phyloP scores from a whole-genome alignment of 2,329 filamentous ascomycete genomes.

The Botrytis byssoidea region DNA sequence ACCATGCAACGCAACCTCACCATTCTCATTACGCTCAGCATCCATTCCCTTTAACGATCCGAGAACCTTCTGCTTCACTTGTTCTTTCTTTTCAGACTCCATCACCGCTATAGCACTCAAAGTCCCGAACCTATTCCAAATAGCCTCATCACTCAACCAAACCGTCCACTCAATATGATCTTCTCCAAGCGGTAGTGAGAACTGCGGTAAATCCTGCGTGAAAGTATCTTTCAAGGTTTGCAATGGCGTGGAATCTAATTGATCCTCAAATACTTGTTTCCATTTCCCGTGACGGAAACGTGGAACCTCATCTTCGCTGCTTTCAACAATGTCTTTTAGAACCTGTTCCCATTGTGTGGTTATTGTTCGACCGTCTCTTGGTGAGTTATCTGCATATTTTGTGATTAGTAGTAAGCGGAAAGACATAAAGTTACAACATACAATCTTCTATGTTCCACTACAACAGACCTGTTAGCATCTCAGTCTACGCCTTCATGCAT shows the following conservation, averaged over 20 bases:
- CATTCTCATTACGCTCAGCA: conserved; percentile 58
- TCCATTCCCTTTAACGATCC: conserved; percentile 52
- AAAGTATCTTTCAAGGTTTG: conserved; percentile 49
- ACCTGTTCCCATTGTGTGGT: conserved; percentile 60
- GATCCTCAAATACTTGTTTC: conserved; percentile 62
- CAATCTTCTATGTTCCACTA: conserved; percentile 72
- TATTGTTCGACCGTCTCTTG: conserved; percentile 50
- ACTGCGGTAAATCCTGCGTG: conserved; percentile 46
- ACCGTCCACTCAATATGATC: conserved; percentile 56
- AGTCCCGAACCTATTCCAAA: conserved; percentile 65
- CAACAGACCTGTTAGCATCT: conserved; percentile 9
- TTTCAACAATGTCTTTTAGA: conserved; percentile 58
- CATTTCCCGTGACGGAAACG: conserved; percentile 66
- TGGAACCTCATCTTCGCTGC: conserved; percentile 56
- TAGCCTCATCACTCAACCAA: conserved; percentile 55
- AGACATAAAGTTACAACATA: conserved; percentile 41
- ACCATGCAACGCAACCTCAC: conserved; percentile 63
- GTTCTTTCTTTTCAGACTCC: conserved; percentile 47
- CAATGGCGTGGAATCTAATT: conserved; percentile 53
- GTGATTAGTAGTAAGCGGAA: conserved; percentile 20
- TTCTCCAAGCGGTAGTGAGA: conserved; percentile 61
- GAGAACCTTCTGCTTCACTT: conserved; percentile 52
- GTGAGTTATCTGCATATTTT: conserved; percentile 58
- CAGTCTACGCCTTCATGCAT: background rate
- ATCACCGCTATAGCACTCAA: conserved; percentile 66